Evolutionary conservation across 1,139 yeast species (phyloP), one percentile per base, ranked within the genome.

Genomic region (Candida mesenterica): DNA sequence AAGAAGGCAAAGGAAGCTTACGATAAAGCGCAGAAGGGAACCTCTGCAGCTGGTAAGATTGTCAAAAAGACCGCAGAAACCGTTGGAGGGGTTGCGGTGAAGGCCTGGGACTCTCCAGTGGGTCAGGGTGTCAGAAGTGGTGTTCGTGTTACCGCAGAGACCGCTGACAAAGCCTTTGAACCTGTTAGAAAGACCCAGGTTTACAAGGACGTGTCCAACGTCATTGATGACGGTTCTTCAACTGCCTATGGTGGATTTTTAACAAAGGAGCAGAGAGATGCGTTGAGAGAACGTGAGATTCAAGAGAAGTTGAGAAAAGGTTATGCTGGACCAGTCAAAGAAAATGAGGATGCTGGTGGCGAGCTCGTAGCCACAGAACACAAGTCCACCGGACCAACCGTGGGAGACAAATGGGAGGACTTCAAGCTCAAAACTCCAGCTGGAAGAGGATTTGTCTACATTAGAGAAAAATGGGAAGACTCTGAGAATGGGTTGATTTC

Each of bases 21-120:
- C 51, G 88, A 85, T 40, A 75, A 72, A 45, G 97, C 97, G 3
- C 94, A 82, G 55, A 77, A 77, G 53, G 85, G 88, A 9, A 72
- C 83, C 13, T 77, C 90, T 29, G 89, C 89, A 28, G 87, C 96
- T 7, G 90, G 95, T 3, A 78, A 83, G 57, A 86, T 89, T 30
- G 78, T 89, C 40, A 77, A 79, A 50, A 86, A 86, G 63, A 92
- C 97, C 2, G 97, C 97, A n/a, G 88, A 85, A 52, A 94, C 82
- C 24, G 88, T 92, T 20, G 98, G 97, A 37, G 82, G 77, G 38
- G 95, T 81, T 30, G 98, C 97, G 3, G 73, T 77, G 31, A 82
- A 82, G 44, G 97, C 97, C 1, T 94, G 99, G 99, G 97, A 94
- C 43, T 88, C 97, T 2, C 89, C 92, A 23, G 86, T 92, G 32